A percentile compares a stretch with the other conserved stretches of the same genome.
Conservation (phyloP, 306 rosid genomes). For the Coriaria nepalensis region DNA sequence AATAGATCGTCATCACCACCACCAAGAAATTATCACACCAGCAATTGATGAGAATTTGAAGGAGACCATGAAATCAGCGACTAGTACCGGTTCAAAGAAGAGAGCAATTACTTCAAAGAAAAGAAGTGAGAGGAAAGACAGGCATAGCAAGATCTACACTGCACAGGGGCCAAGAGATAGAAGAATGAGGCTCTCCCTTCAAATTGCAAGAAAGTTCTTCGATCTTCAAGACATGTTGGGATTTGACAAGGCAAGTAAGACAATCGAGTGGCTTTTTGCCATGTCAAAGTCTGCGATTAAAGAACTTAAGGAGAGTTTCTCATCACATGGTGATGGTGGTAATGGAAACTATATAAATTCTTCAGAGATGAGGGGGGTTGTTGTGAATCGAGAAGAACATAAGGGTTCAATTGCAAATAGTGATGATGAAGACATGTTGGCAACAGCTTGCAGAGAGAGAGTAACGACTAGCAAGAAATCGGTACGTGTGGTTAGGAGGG, state of each 20-base stretch:
- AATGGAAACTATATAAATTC: too few species aligned
- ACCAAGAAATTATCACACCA: background rate
- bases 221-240: constrained; percentile 51
- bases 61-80: background rate
- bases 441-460: background rate
- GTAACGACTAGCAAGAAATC: constrained; percentile 11
- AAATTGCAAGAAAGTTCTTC: constrained; percentile 39
- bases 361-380: too few species aligned
- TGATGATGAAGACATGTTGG: background rate
- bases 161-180: constrained; percentile 44
- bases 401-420: too few species aligned
- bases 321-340: background rate
- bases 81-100: background rate
- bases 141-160: constrained; percentile 53
- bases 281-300: constrained; percentile 32
- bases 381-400: too few species aligned
- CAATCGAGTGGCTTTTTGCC: constrained; percentile 40
- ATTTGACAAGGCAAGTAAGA: constrained; percentile 46
- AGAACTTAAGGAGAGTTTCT: constrained; percentile 19
- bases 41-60: background rate
- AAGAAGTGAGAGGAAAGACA: constrained; percentile 36
- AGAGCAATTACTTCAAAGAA: constrained; percentile 4
- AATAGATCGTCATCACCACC: background rate
- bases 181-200: constrained; percentile 46
- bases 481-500: constrained; percentile 16